Percentiles rank a stretch among this genome's conserved stretches.
Evolutionary conservation across 805 yeast species (phyloP).

Genomic region (Schwanniomyces occidentalis): DNA sequence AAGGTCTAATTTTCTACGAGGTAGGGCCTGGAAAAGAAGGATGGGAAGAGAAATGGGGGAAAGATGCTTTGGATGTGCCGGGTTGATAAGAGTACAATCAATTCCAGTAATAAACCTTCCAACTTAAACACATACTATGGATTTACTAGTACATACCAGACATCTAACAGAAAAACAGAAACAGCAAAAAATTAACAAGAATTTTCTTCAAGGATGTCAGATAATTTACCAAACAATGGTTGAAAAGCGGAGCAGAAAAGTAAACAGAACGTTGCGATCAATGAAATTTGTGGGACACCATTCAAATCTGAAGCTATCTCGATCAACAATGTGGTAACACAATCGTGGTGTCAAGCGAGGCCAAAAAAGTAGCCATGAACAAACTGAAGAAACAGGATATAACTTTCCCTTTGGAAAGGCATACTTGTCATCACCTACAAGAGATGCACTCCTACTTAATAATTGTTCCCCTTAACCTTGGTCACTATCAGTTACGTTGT

Average conservation of each 20-base stretch:
- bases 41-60: conserved; percentile 3
- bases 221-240: conserved; percentile 67
- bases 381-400: conserved; percentile 28
- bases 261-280: conserved; percentile 72
- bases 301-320: conserved; percentile 68
- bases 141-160: conserved; percentile 56
- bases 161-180: conserved; percentile 54
- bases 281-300: conserved; percentile 60
- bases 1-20: conserved; percentile 1
- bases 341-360: conserved; percentile 70
- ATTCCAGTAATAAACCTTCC: conserved; percentile 76
- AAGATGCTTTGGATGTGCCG: conserved; percentile 1
- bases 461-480: not conserved
- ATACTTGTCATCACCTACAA: conserved; percentile 1
- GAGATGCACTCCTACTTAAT: not conserved
- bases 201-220: conserved; percentile 67
- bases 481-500: not conserved
- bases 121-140: too few species aligned
- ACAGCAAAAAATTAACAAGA: conserved; percentile 51
- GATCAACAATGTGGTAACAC: conserved; percentile 63
- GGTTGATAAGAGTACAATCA: too few species aligned
- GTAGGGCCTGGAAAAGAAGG: conserved; percentile 2
- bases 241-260: conserved; percentile 70
- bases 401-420: conserved; percentile 27
- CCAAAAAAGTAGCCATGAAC: conserved; percentile 49